A percentile compares a stretch with the other conserved stretches of the same genome.
phyloP scores from a whole-genome alignment of 306 rosid species.

The Leucaena leucocephala region DNA sequence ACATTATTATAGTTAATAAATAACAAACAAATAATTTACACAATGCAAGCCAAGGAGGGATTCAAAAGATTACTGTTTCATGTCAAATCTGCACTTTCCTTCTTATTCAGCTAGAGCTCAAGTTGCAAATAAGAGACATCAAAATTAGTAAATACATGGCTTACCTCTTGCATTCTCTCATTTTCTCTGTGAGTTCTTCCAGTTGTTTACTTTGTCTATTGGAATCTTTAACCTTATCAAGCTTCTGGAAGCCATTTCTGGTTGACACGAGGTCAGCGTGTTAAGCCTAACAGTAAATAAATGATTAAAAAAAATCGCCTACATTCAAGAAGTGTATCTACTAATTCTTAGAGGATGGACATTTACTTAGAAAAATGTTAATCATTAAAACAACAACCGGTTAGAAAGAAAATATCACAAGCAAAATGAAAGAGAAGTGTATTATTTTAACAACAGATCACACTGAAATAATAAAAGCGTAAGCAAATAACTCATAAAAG shows the following conservation, averaged over 20 bases:
- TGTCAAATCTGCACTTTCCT: conserved; percentile 26
- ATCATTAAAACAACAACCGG: conserved; percentile 15
- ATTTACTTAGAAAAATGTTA: conserved; percentile 18
- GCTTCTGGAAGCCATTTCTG: conserved; percentile 98
- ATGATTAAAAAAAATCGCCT: conserved; percentile 12
- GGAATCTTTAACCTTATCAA: conserved; percentile 95
- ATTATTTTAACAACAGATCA: neutral
- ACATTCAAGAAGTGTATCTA: conserved; percentile 27
- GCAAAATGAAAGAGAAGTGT: neutral
- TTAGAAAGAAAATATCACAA: neutral
- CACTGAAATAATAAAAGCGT: conserved; percentile 20
- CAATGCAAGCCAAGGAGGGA: neutral
- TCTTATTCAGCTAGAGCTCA: conserved; percentile 20
- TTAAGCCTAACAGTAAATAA: neutral
- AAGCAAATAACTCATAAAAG: neutral
- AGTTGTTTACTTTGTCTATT: conserved; percentile 90
- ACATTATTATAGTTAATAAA: conserved; percentile 4
- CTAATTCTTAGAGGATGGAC: neutral
- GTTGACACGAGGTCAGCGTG: conserved; percentile 28
- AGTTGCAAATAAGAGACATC: conserved; percentile 19
- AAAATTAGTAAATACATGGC: conserved; percentile 15
- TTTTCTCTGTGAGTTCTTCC: conserved; percentile 92
- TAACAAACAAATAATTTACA: conserved; percentile 18
- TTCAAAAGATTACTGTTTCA: conserved; percentile 13
- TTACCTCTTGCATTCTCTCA: conserved; percentile 97